Evolutionary conservation across 345 rosid genomes (phyloP).

Genomic region (Brassica napus): DNA sequence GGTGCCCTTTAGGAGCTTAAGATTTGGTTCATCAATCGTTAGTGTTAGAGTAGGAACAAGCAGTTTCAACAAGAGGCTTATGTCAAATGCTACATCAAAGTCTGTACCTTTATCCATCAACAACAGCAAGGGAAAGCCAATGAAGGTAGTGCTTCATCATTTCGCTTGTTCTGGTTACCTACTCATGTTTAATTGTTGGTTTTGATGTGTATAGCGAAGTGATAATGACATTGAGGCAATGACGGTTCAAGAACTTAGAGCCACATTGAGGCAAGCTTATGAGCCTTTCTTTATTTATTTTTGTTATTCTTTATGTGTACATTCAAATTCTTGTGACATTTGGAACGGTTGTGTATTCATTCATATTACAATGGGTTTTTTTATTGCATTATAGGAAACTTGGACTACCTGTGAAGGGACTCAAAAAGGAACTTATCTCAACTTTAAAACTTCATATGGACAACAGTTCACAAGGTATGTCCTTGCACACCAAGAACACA

Average conservation of each 20-base stretch:
- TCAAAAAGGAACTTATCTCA: constrained; percentile 66
- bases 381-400: constrained; percentile 50
- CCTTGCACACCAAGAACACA: constrained; percentile 1
- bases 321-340: background rate
- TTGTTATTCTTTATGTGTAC: constrained; percentile 5
- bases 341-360: constrained; percentile 26
- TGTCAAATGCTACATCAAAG: constrained; percentile 35
- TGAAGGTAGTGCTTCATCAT: constrained; percentile 28
- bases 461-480: constrained; percentile 53
- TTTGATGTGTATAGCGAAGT: constrained; percentile 25
- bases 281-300: background rate
- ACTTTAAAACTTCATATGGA: constrained; percentile 57
- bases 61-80: constrained; percentile 44
- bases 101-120: constrained; percentile 28
- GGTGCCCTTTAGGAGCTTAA: constrained; percentile 46
- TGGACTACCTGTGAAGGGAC: constrained; percentile 78
- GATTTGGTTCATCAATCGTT: constrained; percentile 33
- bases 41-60: constrained; percentile 38
- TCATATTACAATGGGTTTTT: background rate
- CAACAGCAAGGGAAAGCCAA: constrained; percentile 43
- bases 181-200: background rate
- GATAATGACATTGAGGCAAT: constrained; percentile 47
- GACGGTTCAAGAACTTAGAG: constrained; percentile 76
- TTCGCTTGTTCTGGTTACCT: too few relatives aligned
- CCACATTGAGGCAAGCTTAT: constrained; percentile 57